Evolutionary conservation across 129 eudicot genomes (phyloP).

Genomic region (Saussurea involucrata): DNA sequence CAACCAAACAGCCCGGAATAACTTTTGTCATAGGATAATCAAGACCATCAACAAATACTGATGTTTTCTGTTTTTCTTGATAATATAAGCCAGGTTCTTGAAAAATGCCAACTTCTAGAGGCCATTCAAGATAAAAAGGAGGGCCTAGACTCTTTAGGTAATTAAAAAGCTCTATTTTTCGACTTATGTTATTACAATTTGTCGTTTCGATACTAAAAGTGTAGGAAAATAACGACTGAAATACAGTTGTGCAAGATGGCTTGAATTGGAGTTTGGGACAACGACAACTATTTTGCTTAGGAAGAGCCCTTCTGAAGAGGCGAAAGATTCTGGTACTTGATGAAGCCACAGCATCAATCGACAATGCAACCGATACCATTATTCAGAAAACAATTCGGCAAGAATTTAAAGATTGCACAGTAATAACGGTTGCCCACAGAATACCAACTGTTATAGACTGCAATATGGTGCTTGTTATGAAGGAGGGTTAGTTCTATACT

Average conservation of each 20-base stretch:
- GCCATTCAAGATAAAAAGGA: constrained; percentile 54
- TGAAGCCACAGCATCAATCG: constrained; percentile 68
- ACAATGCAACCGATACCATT: constrained; percentile 47
- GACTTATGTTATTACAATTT: neutral
- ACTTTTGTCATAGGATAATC: neutral
- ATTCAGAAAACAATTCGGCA: constrained; percentile 43
- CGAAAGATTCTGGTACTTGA: constrained; percentile 51
- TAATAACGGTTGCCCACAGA: constrained; percentile 59
- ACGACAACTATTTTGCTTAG: constrained; percentile 53
- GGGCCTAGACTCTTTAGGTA: constrained; percentile 61
- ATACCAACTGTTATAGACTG: constrained; percentile 61
- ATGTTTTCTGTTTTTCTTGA: neutral
- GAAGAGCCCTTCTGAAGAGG: constrained; percentile 53
- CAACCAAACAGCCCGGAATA: neutral
- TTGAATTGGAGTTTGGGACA: constrained; percentile 71
- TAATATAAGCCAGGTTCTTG: constrained; percentile 46
- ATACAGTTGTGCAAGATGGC: constrained; percentile 51
- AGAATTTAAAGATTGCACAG: constrained; percentile 50
- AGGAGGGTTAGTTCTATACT: constrained; percentile 37
- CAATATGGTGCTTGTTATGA: constrained; percentile 48
- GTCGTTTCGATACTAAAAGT: neutral
- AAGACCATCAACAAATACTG: neutral
- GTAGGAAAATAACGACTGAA: neutral
- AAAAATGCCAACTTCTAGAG: constrained; percentile 72
- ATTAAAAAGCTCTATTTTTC: neutral